Evolutionary conservation across 2,329 filamentous ascomycete species (phyloP), one percentile per base, ranked within the genome.

Genomic region (Penicillium sp.): DNA sequence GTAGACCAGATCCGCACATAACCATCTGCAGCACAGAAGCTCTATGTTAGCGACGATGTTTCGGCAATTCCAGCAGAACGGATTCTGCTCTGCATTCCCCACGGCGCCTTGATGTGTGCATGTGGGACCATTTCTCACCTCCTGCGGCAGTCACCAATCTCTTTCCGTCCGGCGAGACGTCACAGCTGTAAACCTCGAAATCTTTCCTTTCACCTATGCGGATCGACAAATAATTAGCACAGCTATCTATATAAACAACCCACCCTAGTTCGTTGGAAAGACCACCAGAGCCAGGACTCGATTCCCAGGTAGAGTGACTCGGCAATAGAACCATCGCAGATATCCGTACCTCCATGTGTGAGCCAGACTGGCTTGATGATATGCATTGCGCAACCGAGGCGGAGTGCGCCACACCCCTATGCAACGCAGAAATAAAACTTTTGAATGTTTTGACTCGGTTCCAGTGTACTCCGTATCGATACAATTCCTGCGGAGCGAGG

Each of bases 1-100:
- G 90, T 97, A 22, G 93, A 97, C 94, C 94, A 99, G 67, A 99
- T 90, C 61, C 95, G 89, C 58, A 99, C 94, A 73, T 97, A 91
- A 70, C 94, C 93, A 81, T 99, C 94, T 89, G 52, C 18, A 35
- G 31, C 18, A 40, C 45, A 50, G 15, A 18, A 49, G 53, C 14
- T 9, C 40, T 44, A 37, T 9, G 43, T 67, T 54, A 64, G 56
- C 23, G 33, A n/a, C 23, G 14, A 40, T 37, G 15, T 26, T 35
- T 20, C 22, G 31, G 31, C 20, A 11, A 33, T 35, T 11, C 46
- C 11, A 6, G 14, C 41, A 12, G 35, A 27, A 35, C 29, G 18
- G 27, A 14, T 7, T 25, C 48, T 22, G 42, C 43, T 43, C 18
- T 33, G 25, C 25, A 15, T 18, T 2, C 12, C 50, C 31, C 9